phyloP scores from a whole-genome alignment of 2,329 filamentous ascomycete genomes.

The Penicillium hordei region DNA sequence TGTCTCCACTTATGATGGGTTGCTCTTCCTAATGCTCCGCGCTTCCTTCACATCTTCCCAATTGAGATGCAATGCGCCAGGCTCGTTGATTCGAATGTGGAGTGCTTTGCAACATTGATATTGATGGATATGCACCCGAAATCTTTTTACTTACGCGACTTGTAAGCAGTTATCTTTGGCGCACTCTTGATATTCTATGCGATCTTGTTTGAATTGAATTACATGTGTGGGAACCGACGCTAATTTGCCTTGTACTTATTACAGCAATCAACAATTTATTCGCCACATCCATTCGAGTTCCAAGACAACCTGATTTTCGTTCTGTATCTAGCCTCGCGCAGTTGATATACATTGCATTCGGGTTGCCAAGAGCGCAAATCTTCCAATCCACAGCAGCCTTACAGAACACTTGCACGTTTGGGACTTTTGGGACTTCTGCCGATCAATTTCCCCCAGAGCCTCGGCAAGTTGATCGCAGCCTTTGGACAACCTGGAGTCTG shows the following conservation, averaged over 20 bases:
- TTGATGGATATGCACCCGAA: neutral
- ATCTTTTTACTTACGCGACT: neutral
- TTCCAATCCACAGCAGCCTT: neutral
- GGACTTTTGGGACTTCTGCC: neutral
- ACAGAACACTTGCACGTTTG: neutral
- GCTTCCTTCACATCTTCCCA: conserved; percentile 2
- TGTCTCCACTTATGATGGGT: conserved; percentile 4
- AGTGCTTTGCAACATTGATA: neutral
- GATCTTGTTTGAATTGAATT: neutral
- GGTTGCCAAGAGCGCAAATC: neutral
- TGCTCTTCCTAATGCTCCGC: conserved; percentile 3
- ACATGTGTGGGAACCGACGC: neutral
- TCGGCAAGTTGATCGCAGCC: neutral
- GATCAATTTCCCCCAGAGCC: neutral
- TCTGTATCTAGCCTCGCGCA: neutral
- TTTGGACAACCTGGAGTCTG: neutral
- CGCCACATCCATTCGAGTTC: neutral
- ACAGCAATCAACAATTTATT: neutral
- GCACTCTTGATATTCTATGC: neutral
- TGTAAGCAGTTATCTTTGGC: neutral
- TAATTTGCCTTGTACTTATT: neutral
- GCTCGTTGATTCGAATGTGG: conserved; percentile 1
- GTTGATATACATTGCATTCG: neutral
- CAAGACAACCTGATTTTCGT: neutral
- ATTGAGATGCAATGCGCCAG: conserved; percentile 10